Evolutionary conservation across 2,329 filamentous ascomycete genomes (phyloP).

Genomic region (Ophiostoma ulmi): DNA sequence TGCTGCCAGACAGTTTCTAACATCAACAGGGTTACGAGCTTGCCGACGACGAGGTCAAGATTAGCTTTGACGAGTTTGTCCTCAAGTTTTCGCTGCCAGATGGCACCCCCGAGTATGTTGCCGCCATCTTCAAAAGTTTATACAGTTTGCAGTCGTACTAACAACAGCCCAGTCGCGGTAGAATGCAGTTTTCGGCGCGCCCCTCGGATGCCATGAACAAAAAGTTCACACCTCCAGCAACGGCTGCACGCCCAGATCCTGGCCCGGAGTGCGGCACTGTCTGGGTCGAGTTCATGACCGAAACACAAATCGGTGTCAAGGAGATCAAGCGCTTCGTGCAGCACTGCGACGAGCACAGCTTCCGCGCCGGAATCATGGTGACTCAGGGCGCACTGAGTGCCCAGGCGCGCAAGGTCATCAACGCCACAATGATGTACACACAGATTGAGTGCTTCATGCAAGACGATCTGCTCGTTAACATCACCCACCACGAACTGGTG

Average conservation of each 20-base stretch:
- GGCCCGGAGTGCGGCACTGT: slow-evolving; percentile 75
- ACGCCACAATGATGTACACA: slow-evolving; percentile 66
- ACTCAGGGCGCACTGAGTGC: slow-evolving; percentile 76
- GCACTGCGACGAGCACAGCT: slow-evolving; percentile 71
- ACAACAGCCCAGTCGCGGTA: slow-evolving; percentile 59
- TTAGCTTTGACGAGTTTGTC: slow-evolving; percentile 78
- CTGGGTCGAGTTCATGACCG: slow-evolving; percentile 84
- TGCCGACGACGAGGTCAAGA: slow-evolving; percentile 79
- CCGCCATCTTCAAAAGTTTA: background rate
- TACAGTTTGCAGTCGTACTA: background rate
- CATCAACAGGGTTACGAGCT: slow-evolving; percentile 78
- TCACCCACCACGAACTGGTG: slow-evolving; percentile 94
- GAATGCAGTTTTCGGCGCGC: slow-evolving; percentile 82
- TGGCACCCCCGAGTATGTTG: slow-evolving; percentile 64
- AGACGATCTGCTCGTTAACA: slow-evolving; percentile 94
- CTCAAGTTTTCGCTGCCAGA: slow-evolving; percentile 64
- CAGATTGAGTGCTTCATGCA: slow-evolving; percentile 94
- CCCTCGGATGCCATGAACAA: slow-evolving; percentile 78
- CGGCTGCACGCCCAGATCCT: slow-evolving; percentile 63
- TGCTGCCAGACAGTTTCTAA: slow-evolving; percentile 17
- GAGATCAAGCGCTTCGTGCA: slow-evolving; percentile 88
- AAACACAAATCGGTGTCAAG: slow-evolving; percentile 78
- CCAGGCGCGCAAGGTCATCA: slow-evolving; percentile 81
- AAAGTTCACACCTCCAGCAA: slow-evolving; percentile 72
- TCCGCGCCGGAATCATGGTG: slow-evolving; percentile 86